Base-by-base conservation (phyloP, 495 filamentous ascomycete species). In the Darksidea phi region DNA sequence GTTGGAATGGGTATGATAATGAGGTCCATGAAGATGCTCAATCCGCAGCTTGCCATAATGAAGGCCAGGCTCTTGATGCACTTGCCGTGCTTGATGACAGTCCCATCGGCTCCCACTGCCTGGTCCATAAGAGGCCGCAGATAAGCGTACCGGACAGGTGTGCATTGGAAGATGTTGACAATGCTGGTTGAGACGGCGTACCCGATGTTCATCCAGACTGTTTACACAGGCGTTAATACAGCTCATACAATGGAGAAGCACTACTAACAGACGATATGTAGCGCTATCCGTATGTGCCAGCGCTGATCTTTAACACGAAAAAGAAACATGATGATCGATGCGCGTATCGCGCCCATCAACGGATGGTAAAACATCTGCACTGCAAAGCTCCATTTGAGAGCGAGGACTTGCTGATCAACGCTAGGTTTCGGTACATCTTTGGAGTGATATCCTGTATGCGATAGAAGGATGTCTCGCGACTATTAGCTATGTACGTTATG, bases 311-410 rank as follows among this genome's bases (percentile, higher is more conserved):
- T 76, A 0, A 84, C 72, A 13, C 81, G 79, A 36, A 74, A 72
- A 21, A 83, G 73, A 60, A 84, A 82, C 41, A 79, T 18, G 21
- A 84, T 70, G 42, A 82, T 75, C 0, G 82, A 83, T 0, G 79
- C 68, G 69, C 87, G 86, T 61, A 84, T 80, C 7, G 84, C 69
- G 10, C 84, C 78, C 36, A 88, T 71, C 56, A 84, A 79, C 0
- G 84, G 84, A 60, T 86, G 86, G 67, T 88, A 87, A 21, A 86
- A 67, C 28, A 86, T 75, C 63, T 87, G 83, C 18, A 82, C 78
- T 2, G 79, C 79, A 24, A 81, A 82, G 58, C 81, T 61, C 36
- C 50, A 63, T 38, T 70, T 69, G 23, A 57, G 12, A 1, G 48
- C 53, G 10, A 28, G 15, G 5, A 65, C 50, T 20, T 57, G 50